Percentiles rank a stretch among this genome's conserved stretches.
Conservation (phyloP, 1,284 basidiomycete species). For the Irpex lacteus region DNA sequence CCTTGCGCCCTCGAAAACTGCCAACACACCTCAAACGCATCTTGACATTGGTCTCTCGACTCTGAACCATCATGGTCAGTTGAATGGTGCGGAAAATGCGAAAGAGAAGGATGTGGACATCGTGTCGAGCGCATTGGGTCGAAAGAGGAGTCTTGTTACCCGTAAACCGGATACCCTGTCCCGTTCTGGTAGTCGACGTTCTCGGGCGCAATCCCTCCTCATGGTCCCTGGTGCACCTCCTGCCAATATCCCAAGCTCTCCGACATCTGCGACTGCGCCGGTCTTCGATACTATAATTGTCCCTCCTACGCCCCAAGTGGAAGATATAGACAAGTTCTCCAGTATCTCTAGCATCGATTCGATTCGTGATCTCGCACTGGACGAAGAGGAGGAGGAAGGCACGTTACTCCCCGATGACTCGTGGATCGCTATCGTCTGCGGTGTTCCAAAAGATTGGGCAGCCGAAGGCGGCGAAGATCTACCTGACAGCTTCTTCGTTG, state of each 20-base stretch:
- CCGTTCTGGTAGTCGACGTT: neutral
- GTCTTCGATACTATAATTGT: constrained; percentile 18
- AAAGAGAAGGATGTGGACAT: constrained; percentile 15
- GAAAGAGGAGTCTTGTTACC: constrained; percentile 13
- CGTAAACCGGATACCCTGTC: neutral
- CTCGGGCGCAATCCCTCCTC: constrained; percentile 29
- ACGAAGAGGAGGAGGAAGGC: constrained; percentile 24
- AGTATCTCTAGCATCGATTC: constrained; percentile 3
- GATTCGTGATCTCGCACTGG: constrained; percentile 17
- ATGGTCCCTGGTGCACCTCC: constrained; percentile 43
- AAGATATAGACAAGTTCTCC: constrained; percentile 3
- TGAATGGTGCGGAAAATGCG: neutral
- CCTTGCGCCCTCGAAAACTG: constrained; percentile 5
- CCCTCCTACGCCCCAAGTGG: constrained; percentile 26
- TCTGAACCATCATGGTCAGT: constrained; percentile 2
- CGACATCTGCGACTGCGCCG: constrained; percentile 17
- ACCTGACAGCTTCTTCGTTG: constrained; percentile 72
- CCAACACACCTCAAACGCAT: neutral
- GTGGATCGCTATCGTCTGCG: constrained; percentile 80
- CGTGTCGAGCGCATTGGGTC: constrained; percentile 19
- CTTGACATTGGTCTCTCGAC: neutral
- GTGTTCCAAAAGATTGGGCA: constrained; percentile 62
- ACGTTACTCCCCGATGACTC: constrained; percentile 57
- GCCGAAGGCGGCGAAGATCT: constrained; percentile 41
- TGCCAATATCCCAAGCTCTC: constrained; percentile 29